Percentiles rank a stretch among this genome's conserved stretches.
Evolutionary conservation across 2,329 filamentous ascomycete species (phyloP).

Genomic region (Apiospora sp.): DNA sequence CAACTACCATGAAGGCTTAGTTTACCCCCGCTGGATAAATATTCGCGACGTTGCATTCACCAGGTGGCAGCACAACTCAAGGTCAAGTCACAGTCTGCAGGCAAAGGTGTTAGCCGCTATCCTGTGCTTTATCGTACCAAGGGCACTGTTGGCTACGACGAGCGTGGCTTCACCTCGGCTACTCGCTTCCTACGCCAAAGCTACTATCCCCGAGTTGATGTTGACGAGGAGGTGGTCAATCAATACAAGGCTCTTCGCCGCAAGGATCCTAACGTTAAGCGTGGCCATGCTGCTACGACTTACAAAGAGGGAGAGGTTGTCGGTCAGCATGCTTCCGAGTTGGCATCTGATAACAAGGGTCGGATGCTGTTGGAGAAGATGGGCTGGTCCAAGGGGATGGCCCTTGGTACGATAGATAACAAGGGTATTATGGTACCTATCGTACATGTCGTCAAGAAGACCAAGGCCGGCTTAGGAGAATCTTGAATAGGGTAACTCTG

Average conservation of each 20-base stretch:
- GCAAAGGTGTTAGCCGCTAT: constrained; percentile 75
- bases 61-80: constrained; percentile 77
- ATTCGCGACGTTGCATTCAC: constrained; percentile 80
- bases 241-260: constrained; percentile 37
- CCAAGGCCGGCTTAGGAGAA: constrained; percentile 82
- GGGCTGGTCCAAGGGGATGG: constrained; percentile 91
- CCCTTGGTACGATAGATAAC: constrained; percentile 81
- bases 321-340: constrained; percentile 82
- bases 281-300: constrained; percentile 50
- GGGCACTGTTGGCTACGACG: constrained; percentile 68
- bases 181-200: constrained; percentile 54
- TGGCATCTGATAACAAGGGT: constrained; percentile 84
- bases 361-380: constrained; percentile 93
- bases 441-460: constrained; percentile 84
- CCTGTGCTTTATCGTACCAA: constrained; percentile 79
- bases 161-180: constrained; percentile 59
- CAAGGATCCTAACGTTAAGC: constrained; percentile 26
- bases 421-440: constrained; percentile 90
- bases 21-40: constrained; percentile 85
- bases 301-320: constrained; percentile 90
- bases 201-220: constrained; percentile 64
- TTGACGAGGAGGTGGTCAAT: constrained; percentile 39
- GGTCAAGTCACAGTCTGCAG: constrained; percentile 84
- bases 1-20: constrained; percentile 60
- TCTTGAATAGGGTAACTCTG: constrained; percentile 25